Conservation (phyloP, 2,329 filamentous ascomycete genomes). For the Fusarium siculi region DNA sequence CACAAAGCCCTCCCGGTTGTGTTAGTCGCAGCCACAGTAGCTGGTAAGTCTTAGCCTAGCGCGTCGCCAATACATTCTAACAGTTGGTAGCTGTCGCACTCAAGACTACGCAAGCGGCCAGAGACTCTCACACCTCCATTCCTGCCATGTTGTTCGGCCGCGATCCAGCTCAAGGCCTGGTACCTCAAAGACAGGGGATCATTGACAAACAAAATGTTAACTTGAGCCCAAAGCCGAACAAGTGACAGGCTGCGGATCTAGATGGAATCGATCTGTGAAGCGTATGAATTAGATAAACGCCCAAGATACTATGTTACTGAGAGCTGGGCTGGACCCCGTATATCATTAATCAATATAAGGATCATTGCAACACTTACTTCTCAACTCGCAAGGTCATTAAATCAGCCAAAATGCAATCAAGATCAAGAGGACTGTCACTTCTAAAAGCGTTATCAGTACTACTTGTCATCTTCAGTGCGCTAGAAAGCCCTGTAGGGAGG, state of each 20-base stretch:
- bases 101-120: slow-evolving; percentile 18
- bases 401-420: too few relatives aligned
- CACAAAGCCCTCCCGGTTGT: slow-evolving; percentile 27
- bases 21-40: slow-evolving; percentile 15
- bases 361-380: too few relatives aligned
- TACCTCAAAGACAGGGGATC: slow-evolving; percentile 9
- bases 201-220: not conserved
- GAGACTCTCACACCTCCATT: not conserved
- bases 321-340: too few relatives aligned
- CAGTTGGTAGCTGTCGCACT: slow-evolving; percentile 12
- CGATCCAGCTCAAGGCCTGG: slow-evolving; percentile 1
- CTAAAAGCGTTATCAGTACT: too few relatives aligned
- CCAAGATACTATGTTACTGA: too few relatives aligned
- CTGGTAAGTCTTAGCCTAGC: slow-evolving; percentile 5
- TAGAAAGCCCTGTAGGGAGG: too few relatives aligned
- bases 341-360: too few relatives aligned
- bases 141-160: not conserved
- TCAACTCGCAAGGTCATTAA: too few relatives aligned
- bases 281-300: too few relatives aligned
- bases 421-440: too few relatives aligned
- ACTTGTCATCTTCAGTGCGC: too few relatives aligned
- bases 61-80: not conserved
- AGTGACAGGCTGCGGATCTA: not conserved
- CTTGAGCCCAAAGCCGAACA: slow-evolving; percentile 1
- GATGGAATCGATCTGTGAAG: too few relatives aligned